Evolutionary conservation across 306 rosid species (phyloP), one percentile per base, ranked within the genome.

Genomic region (Inga oerstediana): DNA sequence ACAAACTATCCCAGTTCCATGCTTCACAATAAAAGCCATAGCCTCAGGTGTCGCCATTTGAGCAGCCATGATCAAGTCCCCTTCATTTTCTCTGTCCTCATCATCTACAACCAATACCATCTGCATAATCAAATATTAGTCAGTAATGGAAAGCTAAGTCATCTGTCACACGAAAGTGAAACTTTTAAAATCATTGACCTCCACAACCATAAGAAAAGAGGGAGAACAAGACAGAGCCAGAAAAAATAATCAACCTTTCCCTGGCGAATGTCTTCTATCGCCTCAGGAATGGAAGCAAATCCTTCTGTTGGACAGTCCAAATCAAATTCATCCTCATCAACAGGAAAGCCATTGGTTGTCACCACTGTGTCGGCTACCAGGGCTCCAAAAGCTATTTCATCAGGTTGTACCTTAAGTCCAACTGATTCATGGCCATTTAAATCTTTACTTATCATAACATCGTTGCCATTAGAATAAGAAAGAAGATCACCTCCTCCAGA

Each of bases 61-160:
- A 14, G 98, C 97, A 13, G 97, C 95, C 97, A 94, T 94, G 72
- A 94, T 90, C 22, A 94, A 69, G 86, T 94, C 98, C 81, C 98
- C 98, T 86, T 94, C 98, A 81, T 94, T 94, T 87, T 94, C 97
- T 85, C 98, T 91, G 56, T 92, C 95, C 86, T 94, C 98, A 9
- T 92, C 98, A 58, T 94, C 97, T 48, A 94, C 95, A 79, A 92
- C 97, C 79, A 94, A 77, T 46, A 94, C 98, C 88, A 91, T 83
- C 98, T 94, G 92, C 86, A 84, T 24, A 14, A 30, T 43, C 27
- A 79, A 39, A 74, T 68, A 58, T 79, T 9, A 76, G 71, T 84
- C 78, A 84, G 77, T 72, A 69, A 79, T 11, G 5, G 41, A 77
- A 59, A 49, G 74, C 37, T 54, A 86, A 71, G 77, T 85, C 88